Evolutionary conservation across 805 yeast genomes (phyloP).

Genomic region (Priceomyces fermenticarens): DNA sequence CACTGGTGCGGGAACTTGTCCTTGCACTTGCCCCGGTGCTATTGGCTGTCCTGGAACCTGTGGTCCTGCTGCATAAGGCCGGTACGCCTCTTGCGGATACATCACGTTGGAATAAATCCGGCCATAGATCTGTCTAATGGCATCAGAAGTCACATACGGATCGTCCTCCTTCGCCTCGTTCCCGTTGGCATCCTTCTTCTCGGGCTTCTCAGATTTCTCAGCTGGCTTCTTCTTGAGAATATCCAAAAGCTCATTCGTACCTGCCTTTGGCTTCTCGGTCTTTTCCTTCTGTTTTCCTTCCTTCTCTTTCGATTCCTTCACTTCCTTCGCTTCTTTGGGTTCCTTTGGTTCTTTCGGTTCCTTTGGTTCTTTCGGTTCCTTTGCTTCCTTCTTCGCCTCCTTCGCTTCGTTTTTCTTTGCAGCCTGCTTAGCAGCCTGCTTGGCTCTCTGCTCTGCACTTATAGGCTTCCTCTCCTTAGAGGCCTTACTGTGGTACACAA

Average conservation of each 20-base stretch:
- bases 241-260: conserved; percentile 27
- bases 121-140: conserved; percentile 41
- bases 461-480: conserved; percentile 34
- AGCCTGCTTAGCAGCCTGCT: conserved; percentile 8
- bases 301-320: conserved; percentile 12
- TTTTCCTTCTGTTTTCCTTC: conserved; percentile 15
- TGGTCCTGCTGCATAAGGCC: conserved; percentile 5
- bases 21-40: conserved; percentile 28
- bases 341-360: conserved; percentile 7
- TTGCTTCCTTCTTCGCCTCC: conserved; percentile 6
- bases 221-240: conserved; percentile 21
- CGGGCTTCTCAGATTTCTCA: conserved; percentile 5
- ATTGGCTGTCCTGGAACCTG: conserved; percentile 19
- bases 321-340: neutral
- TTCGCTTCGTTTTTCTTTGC: conserved; percentile 1
- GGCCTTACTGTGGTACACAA: conserved; percentile 71
- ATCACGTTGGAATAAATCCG: conserved; percentile 42
- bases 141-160: conserved; percentile 19
- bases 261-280: neutral
- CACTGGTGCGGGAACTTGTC: conserved; percentile 15
- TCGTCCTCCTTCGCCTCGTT: conserved; percentile 12
- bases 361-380: no score
- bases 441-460: conserved; percentile 17
- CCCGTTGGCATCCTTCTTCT: conserved; percentile 15
- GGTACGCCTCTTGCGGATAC: conserved; percentile 27